Evolutionary conservation across 306 rosid genomes (phyloP).

Genomic region (Crotalaria pallida): DNA sequence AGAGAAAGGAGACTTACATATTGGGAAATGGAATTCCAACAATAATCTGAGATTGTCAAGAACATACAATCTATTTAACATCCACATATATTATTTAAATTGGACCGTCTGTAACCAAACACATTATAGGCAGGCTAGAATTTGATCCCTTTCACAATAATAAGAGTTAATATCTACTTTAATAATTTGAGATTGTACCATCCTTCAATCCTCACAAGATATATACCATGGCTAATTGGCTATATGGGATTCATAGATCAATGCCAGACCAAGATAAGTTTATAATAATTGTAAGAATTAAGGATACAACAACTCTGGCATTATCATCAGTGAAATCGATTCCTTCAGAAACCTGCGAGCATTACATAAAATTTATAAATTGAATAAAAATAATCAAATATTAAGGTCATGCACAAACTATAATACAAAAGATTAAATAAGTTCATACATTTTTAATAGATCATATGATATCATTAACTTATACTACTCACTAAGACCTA

Average conservation of each 20-base stretch:
- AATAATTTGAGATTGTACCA: constrained; percentile 2
- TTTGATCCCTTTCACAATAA: not conserved
- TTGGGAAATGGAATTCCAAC: constrained; percentile 96
- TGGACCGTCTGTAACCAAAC: not conserved
- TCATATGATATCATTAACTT: not conserved
- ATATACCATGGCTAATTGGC: not conserved
- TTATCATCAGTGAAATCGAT: constrained; percentile 91
- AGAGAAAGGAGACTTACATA: constrained; percentile 54
- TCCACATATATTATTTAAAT: not conserved
- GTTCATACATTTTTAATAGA: not conserved
- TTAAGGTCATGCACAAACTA: constrained; percentile 11
- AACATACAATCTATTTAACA: constrained; percentile 15
- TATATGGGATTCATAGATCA: constrained; percentile 8
- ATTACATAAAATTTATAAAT: constrained; percentile 14
- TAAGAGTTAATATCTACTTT: not conserved
- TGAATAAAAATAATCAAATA: constrained; percentile 20
- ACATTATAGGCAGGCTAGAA: constrained; percentile 11
- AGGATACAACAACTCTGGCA: constrained; percentile 97
- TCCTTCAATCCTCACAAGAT: not conserved
- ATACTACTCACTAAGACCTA: not conserved
- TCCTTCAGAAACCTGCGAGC: constrained; percentile 93
- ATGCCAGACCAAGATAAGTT: not conserved
- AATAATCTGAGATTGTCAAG: constrained; percentile 88
- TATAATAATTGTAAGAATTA: constrained; percentile 4
- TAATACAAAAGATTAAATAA: not conserved